Conservation (phyloP, 2,329 filamentous ascomycete species). For the Diaporthe capsici region DNA sequence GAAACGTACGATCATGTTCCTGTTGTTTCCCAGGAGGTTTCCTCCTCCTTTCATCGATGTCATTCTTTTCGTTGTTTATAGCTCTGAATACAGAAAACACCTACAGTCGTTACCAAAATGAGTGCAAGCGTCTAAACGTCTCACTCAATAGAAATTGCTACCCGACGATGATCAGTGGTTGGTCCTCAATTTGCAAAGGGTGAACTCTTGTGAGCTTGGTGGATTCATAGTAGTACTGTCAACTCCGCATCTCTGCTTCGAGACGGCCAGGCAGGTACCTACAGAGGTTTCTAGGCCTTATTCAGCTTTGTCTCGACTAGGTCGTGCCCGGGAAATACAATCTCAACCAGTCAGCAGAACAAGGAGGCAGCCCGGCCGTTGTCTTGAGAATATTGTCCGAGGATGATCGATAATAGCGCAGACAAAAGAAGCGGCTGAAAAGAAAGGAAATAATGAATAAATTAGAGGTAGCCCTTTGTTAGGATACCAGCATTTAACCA, state of each 20-base stretch:
- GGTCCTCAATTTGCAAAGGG: not conserved
- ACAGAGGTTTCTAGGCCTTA: not conserved
- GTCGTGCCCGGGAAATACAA: not conserved
- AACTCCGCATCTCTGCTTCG: not conserved
- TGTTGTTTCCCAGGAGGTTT: not conserved
- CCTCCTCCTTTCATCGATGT: not conserved
- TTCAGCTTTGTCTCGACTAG: too few species aligned
- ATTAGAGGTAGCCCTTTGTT: too few species aligned
- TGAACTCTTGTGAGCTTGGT: not conserved
- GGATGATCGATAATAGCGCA: too few species aligned
- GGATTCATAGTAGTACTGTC: not conserved
- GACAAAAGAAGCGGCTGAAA: too few species aligned
- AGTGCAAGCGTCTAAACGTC: not conserved
- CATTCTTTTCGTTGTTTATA: constrained; percentile 13
- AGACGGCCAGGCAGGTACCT: not conserved
- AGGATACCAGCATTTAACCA: too few species aligned
- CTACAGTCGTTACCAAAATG: constrained; percentile 20
- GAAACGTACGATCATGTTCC: constrained; percentile 6
- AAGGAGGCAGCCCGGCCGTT: too few species aligned
- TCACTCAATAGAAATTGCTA: not conserved
- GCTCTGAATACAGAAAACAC: constrained; percentile 1
- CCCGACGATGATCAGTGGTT: too few species aligned
- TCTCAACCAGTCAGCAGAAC: not conserved
- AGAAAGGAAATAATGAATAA: too few species aligned
- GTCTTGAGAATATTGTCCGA: too few species aligned